A percentile compares a stretch with the other conserved stretches of the same genome.
phyloP scores from a whole-genome alignment of 371 early-diverging fungal species.

The Mucor circinelloides region DNA sequence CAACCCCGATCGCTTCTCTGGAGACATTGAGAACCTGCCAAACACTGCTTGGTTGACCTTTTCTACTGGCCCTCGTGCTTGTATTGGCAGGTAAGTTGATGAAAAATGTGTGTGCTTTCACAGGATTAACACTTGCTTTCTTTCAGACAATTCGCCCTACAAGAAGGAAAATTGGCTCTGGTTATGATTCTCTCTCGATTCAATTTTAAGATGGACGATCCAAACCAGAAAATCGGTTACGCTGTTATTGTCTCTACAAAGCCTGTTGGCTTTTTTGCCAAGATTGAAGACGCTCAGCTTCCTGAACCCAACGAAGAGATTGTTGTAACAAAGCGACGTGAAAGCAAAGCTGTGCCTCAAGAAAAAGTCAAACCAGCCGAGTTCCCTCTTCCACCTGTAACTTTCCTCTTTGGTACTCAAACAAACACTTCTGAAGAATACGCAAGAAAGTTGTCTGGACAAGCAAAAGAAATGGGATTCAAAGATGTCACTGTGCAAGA shows the following conservation, averaged over 20 bases:
- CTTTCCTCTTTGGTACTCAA: conserved; percentile 44
- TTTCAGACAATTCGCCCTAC: conserved; percentile 2
- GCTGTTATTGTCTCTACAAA: conserved; percentile 1
- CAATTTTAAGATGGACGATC: conserved; percentile 17
- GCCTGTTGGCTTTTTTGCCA: conserved; percentile 16
- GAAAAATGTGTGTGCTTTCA: no score
- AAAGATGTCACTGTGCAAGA: conserved; percentile 21
- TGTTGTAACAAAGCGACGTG: neutral
- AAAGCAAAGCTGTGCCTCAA: neutral
- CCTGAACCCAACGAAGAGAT: conserved; percentile 12
- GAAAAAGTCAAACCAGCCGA: neutral
- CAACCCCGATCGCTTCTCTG: conserved; percentile 17
- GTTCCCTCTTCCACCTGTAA: conserved; percentile 23
- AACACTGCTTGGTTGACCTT: conserved; percentile 34
- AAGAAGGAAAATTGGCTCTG: conserved; percentile 41
- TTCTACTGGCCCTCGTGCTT: conserved; percentile 29
- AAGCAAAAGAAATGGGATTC: conserved; percentile 38
- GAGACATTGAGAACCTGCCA: conserved; percentile 18
- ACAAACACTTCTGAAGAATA: conserved; percentile 46
- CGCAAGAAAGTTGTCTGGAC: conserved; percentile 33
- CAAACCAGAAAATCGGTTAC: conserved; percentile 11
- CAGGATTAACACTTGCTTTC: neutral
- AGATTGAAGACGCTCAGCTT: conserved; percentile 13
- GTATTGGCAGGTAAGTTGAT: conserved; percentile 33
- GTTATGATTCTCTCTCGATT: conserved; percentile 30